phyloP scores from a whole-genome alignment of 2,329 filamentous ascomycete genomes.

The Penicillium sp. region DNA sequence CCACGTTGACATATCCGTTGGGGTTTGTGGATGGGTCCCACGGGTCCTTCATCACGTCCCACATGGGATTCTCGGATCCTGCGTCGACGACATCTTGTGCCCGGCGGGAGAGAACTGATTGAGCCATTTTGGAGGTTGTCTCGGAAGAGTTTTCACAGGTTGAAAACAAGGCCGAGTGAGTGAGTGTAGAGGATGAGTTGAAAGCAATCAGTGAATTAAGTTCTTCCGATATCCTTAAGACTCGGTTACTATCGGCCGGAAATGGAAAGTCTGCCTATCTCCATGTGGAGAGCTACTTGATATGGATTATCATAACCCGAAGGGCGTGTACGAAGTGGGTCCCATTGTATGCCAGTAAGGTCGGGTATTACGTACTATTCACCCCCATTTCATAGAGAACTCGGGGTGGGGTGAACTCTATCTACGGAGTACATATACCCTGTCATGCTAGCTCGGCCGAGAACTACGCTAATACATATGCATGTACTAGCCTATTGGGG shows the following conservation, averaged over 20 bases:
- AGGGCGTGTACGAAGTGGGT: background rate
- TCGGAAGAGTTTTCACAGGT: background rate
- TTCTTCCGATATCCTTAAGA: background rate
- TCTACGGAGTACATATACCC: too few species aligned
- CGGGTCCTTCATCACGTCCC: conserved; percentile 48
- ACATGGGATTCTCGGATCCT: conserved; percentile 32
- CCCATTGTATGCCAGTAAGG: too few species aligned
- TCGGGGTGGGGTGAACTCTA: background rate
- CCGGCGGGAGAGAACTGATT: conserved; percentile 13
- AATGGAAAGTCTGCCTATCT: background rate
- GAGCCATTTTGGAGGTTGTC: background rate
- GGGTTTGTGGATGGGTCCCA: conserved; percentile 43
- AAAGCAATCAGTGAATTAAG: too few species aligned
- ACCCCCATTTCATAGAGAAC: background rate
- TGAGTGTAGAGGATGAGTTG: background rate
- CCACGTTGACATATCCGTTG: conserved; percentile 51
- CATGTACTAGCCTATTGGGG: too few species aligned
- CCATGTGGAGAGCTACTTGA: background rate
- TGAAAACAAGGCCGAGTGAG: background rate
- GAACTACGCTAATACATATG: too few species aligned
- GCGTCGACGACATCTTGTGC: conserved; percentile 15
- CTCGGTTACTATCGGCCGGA: background rate
- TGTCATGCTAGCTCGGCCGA: too few species aligned
- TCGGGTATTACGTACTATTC: background rate
- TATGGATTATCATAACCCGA: background rate